These are phyloP conservation scores for Beauveria sp. DNA, from an alignment of 2,329 filamentous ascomycete genomes.

Conservation along the genomic window DNA sequence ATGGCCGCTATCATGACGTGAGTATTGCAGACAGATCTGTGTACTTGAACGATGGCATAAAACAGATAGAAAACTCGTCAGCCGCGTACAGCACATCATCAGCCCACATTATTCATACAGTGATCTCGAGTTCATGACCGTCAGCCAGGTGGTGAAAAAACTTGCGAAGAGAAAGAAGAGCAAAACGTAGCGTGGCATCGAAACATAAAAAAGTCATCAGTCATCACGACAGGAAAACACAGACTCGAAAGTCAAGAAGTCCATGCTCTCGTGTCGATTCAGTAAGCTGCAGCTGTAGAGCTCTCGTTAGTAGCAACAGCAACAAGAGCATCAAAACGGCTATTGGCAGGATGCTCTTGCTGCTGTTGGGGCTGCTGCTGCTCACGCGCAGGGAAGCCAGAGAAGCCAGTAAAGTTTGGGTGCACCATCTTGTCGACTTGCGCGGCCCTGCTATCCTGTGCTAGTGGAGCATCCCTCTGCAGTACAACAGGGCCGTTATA, in stretches of 20 bases:
- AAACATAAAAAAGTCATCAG: neutral
- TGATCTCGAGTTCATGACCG: neutral
- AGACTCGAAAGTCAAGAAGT: neutral
- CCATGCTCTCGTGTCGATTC: neutral
- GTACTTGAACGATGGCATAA: neutral
- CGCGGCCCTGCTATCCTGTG: conserved; percentile 27
- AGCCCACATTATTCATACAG: conserved; percentile 2
- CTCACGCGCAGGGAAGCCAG: conserved; percentile 39
- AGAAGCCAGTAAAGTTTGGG: conserved; percentile 46
- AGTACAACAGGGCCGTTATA: conserved; percentile 49
- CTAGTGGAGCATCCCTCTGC: conserved; percentile 27
- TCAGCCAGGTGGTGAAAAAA: neutral
- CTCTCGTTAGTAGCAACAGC: conserved; percentile 38
- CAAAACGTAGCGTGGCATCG: neutral
- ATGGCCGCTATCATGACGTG: conserved; percentile 8
- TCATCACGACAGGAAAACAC: neutral
- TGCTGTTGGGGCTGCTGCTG: conserved; percentile 17
- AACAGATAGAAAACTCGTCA: neutral
- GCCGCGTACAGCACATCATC: neutral
- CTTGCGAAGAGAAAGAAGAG: too few relatives aligned
- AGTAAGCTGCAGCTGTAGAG: conserved; percentile 34
- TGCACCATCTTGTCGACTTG: conserved; percentile 51
- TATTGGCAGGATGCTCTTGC: conserved; percentile 11
- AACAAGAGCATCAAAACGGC: conserved; percentile 33
- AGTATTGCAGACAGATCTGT: conserved; percentile 9